phyloP scores from a whole-genome alignment of 306 rosid genomes.

The Mucuna pruriens region DNA sequence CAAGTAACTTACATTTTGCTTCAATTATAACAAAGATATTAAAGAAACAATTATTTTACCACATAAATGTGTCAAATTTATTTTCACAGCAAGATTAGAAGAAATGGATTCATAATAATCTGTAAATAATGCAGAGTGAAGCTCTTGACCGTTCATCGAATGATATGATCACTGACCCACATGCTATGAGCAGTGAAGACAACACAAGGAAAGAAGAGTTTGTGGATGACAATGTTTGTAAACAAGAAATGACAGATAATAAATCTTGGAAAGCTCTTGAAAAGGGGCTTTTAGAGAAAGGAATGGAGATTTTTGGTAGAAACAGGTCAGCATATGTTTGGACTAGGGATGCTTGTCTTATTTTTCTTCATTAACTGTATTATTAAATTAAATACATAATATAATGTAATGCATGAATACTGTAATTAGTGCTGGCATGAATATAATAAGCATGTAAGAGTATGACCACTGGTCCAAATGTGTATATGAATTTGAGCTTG shows the following conservation, averaged over 20 bases:
- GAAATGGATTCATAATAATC: slow-evolving; percentile 45
- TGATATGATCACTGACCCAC: slow-evolving; percentile 63
- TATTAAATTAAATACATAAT: slow-evolving; percentile 2
- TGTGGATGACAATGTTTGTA: slow-evolving; percentile 70
- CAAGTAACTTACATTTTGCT: slow-evolving; percentile 55
- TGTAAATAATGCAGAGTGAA: slow-evolving; percentile 56
- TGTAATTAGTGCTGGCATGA: slow-evolving; percentile 7
- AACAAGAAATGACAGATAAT: slow-evolving; percentile 66
- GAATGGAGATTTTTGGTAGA: slow-evolving; percentile 88
- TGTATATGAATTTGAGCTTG: not conserved
- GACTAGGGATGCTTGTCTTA: slow-evolving; percentile 19
- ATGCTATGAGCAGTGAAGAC: slow-evolving; percentile 66
- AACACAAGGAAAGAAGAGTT: slow-evolving; percentile 71
- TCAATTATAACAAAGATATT: slow-evolving; percentile 44
- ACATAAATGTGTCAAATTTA: slow-evolving; percentile 49
- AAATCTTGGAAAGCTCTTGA: slow-evolving; percentile 90
- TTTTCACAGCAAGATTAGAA: slow-evolving; percentile 48
- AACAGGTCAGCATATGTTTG: slow-evolving; percentile 71
- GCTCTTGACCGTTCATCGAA: slow-evolving; percentile 61
- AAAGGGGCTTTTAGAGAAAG: slow-evolving; percentile 89
- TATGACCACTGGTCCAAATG: slow-evolving; percentile 8
- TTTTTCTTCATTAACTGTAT: slow-evolving; percentile 19
- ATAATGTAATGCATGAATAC: not conserved
- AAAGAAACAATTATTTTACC: slow-evolving; percentile 54
- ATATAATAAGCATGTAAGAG: slow-evolving; percentile 4